Percentiles rank a stretch among this genome's conserved stretches.
phyloP scores from a whole-genome alignment of 192 early-diverging fungal species.

The Lunasporangiospora selenospora region DNA sequence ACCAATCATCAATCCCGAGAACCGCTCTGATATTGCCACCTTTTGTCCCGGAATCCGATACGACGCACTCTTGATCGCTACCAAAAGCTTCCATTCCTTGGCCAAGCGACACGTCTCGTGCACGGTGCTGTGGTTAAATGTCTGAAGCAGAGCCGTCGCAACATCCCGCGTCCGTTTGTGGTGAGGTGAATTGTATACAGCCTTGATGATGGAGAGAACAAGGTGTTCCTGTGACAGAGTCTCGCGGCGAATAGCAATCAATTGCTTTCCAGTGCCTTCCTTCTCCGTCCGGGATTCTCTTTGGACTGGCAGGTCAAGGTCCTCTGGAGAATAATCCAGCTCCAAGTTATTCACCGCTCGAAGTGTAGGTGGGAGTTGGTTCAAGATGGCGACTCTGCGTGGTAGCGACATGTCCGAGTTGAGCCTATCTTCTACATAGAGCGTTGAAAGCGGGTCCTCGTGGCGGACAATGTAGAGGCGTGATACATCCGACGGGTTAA shows the following conservation, averaged over 20 bases:
- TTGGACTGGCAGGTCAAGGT: neutral
- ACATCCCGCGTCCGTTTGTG: conserved; percentile 5
- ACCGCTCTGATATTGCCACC: conserved; percentile 27
- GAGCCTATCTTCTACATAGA: conserved; percentile 19
- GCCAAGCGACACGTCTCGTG: conserved; percentile 11
- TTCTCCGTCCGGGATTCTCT: neutral
- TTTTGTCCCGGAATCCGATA: conserved; percentile 37
- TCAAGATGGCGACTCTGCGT: conserved; percentile 6
- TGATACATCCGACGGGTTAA: neutral
- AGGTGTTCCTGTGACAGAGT: conserved; percentile 6
- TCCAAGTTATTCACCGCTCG: conserved; percentile 3
- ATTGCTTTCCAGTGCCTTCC: no score
- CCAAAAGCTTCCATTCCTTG: conserved; percentile 38
- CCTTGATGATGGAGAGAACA: conserved; percentile 29
- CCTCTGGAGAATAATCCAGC: conserved; percentile 6
- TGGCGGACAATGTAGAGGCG: conserved; percentile 7
- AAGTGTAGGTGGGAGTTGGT: conserved; percentile 18
- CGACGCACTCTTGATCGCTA: neutral
- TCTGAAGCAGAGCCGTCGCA: conserved; percentile 7
- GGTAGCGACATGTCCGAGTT: conserved; percentile 19
- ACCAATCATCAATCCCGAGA: conserved; percentile 19
- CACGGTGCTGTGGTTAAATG: neutral
- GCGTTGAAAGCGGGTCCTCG: neutral
- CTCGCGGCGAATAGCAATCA: conserved; percentile 9
- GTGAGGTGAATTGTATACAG: conserved; percentile 21